Percentiles rank a stretch among this genome's conserved stretches.
phyloP scores from a whole-genome alignment of 257 asterid genomes.

The Linderniella brevidens region DNA sequence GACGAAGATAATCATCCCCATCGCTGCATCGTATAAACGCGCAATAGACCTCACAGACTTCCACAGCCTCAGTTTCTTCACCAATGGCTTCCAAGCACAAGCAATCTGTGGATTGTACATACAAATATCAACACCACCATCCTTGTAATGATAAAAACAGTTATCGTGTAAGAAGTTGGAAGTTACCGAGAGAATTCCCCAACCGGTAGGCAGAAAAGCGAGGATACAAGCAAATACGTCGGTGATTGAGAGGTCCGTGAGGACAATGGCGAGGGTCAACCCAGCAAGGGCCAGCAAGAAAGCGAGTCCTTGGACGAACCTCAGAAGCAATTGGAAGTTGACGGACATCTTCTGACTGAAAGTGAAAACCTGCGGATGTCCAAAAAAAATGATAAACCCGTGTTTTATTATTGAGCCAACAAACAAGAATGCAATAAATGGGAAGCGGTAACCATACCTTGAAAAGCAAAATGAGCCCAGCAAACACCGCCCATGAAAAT shows the following conservation, averaged over 20 bases:
- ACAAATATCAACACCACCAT: neutral
- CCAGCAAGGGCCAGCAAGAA: conserved; percentile 82
- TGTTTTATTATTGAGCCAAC: neutral
- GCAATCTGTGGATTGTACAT: too few species aligned
- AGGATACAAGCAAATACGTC: conserved; percentile 79
- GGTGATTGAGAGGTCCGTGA: conserved; percentile 39
- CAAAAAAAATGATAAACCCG: conserved; percentile 5
- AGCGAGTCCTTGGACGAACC: conserved; percentile 76
- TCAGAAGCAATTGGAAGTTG: conserved; percentile 83
- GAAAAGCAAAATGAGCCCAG: conserved; percentile 69
- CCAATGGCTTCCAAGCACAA: conserved; percentile 75
- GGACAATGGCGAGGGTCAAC: conserved; percentile 42
- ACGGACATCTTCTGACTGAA: conserved; percentile 97
- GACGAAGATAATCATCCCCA: conserved; percentile 77
- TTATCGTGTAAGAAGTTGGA: neutral
- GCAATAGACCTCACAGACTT: conserved; percentile 79
- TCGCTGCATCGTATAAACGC: conserved; percentile 75
- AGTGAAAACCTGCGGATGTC: conserved; percentile 67
- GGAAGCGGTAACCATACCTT: conserved; percentile 41
- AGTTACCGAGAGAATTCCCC: conserved; percentile 96
- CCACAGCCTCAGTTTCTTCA: conserved; percentile 87
- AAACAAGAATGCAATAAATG: conserved; percentile 1
- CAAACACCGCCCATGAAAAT: conserved; percentile 79
- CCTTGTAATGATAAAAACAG: neutral
- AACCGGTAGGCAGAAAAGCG: conserved; percentile 97